A percentile compares a stretch with the other conserved stretches of the same genome.
phyloP scores from a whole-genome alignment of 2,329 filamentous ascomycete species.

The Ceratocystiopsis minuta region DNA sequence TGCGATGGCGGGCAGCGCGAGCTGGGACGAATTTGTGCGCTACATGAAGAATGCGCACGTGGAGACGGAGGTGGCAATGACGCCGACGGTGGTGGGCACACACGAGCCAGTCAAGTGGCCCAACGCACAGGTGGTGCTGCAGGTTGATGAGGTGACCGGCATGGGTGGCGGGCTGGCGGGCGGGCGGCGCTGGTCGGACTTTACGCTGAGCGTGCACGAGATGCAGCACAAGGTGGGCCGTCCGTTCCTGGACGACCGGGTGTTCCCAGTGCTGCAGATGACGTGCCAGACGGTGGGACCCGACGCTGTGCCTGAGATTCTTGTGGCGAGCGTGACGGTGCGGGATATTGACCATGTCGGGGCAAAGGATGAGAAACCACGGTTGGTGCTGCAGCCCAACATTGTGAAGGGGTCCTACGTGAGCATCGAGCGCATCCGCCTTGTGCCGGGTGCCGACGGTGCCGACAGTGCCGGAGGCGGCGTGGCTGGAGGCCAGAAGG shows the following conservation, averaged over 20 bases:
- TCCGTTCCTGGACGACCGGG: slow-evolving; percentile 40
- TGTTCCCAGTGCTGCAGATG: slow-evolving; percentile 49
- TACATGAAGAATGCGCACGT: slow-evolving; percentile 41
- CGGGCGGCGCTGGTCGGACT: slow-evolving; percentile 19
- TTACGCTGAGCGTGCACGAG: slow-evolving; percentile 37
- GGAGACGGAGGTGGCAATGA: slow-evolving; percentile 38
- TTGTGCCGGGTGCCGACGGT: slow-evolving; percentile 13
- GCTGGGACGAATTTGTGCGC: slow-evolving; percentile 43
- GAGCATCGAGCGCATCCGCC: slow-evolving; percentile 43
- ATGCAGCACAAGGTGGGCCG: slow-evolving; percentile 46
- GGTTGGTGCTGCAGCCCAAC: slow-evolving; percentile 22
- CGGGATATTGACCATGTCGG: slow-evolving; percentile 15
- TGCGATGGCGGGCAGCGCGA: slow-evolving; percentile 32
- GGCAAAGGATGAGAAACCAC: slow-evolving; percentile 10
- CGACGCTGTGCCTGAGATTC: slow-evolving; percentile 24
- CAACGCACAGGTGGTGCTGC: slow-evolving; percentile 21
- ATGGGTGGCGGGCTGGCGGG: slow-evolving; percentile 4
- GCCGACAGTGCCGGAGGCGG: too few relatives aligned
- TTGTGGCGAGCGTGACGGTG: slow-evolving; percentile 39
- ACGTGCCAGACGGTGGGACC: slow-evolving; percentile 25
- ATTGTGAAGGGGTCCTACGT: slow-evolving; percentile 42
- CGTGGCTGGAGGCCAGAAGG: too few relatives aligned
- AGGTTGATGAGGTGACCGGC: slow-evolving; percentile 13
- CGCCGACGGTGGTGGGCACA: slow-evolving; percentile 33
- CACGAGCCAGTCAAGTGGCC: slow-evolving; percentile 26